Evolutionary conservation across 495 filamentous ascomycete species (phyloP), one percentile per base, ranked within the genome.

Genomic region (Rhypophila decipiens): DNA sequence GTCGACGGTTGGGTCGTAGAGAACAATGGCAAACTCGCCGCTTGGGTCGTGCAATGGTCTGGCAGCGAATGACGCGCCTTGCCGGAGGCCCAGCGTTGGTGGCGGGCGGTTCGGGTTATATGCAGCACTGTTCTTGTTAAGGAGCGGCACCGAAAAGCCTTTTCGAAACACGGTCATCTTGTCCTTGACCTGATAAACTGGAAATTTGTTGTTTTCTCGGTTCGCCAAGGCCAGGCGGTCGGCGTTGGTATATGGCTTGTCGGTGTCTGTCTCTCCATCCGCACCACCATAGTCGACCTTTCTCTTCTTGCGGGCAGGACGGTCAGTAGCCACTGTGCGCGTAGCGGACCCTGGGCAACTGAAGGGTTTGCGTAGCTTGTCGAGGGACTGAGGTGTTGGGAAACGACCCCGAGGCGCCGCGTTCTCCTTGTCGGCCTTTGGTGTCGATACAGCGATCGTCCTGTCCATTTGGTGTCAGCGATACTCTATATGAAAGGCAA

Each of bases 1-100:
- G 57, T 99, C 93, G 29, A 97, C 69, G 0, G 93, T 99, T 12
- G 93, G 93, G 60, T 99, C 93, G 55, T 94, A 90, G 9, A 99
- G 67, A 5, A 99, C 93, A 56, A 99, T 97, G 1, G 93, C 85
- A 67, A 97, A 95, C 57, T 99, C 94, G 47, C 87, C 94, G 59
- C 84, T 87, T 0, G 93, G 93, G 57, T 99, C 93, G 61, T 99
- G 94, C 45, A 99, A 64, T 34, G 93, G 85, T 55, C 87, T 95
- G 18, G 90, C 88, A 11, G 95, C 76, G 64, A 97, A 96, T 5
- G 82, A 78, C 2, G 86, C 83, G 10, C 91, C 89, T 58, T 78
- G 83, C 51, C 93, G 73, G 70, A 99, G 75, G 2, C 93, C 93
- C 24, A 99, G 66, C 0, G 87, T 85, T 2, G 94, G 93, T 9